A percentile compares a stretch with the other conserved stretches of the same genome.
Evolutionary conservation across 1,284 basidiomycete genomes (phyloP).

Genomic region (Leccinum insigne): DNA sequence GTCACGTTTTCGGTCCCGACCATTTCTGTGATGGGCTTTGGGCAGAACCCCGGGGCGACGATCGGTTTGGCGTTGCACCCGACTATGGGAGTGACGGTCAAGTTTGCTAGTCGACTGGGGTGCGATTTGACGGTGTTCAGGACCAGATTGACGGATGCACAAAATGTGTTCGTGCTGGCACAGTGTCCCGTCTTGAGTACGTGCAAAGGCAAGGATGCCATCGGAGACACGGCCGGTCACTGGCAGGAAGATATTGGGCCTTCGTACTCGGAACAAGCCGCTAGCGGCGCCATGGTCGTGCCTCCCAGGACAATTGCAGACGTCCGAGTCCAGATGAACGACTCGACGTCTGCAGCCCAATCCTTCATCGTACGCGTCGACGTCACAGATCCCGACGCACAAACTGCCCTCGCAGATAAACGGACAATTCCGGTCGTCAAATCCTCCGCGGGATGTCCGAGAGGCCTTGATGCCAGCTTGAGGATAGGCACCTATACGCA

Average conservation of each 20-base stretch:
- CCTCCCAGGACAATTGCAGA: not conserved
- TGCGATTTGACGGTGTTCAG: constrained; percentile 32
- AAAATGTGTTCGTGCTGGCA: constrained; percentile 34
- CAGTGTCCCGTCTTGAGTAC: constrained; percentile 9
- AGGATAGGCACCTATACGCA: constrained; percentile 12
- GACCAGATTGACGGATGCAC: constrained; percentile 29
- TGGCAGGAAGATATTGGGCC: constrained; percentile 5
- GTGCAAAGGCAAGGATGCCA: not conserved
- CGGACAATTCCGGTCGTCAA: constrained; percentile 10
- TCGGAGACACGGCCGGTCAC: not conserved
- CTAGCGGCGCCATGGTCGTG: not conserved
- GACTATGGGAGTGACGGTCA: constrained; percentile 14
- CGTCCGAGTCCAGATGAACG: constrained; percentile 17
- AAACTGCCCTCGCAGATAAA: constrained; percentile 10
- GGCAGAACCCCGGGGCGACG: constrained; percentile 12
- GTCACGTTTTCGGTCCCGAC: constrained; percentile 40
- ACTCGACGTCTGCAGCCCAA: not conserved
- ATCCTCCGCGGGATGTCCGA: not conserved
- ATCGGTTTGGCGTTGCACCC: constrained; percentile 33
- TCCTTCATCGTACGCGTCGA: constrained; percentile 21
- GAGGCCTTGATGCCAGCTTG: constrained; percentile 7
- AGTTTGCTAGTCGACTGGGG: constrained; percentile 24
- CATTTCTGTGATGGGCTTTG: constrained; percentile 28
- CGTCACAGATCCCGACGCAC: constrained; percentile 18
- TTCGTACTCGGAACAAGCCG: not conserved